A percentile compares a stretch with the other conserved stretches of the same genome.
phyloP scores from a whole-genome alignment of 208 protist genomes.

The Crithidia thermophila region DNA sequence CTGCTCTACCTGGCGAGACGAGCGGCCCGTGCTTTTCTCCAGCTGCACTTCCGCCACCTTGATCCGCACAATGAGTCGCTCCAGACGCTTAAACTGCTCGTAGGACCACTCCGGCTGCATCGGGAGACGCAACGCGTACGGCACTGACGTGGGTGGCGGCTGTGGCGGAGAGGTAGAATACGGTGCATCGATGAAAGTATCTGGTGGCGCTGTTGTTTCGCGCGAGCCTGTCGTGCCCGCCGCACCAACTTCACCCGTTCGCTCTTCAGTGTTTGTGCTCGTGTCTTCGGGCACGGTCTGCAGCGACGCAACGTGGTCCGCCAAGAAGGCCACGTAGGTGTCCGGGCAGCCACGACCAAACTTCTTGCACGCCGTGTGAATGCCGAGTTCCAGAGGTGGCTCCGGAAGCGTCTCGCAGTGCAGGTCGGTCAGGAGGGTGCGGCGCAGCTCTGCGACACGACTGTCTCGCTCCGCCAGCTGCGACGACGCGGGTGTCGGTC shows the following conservation, averaged over 20 bases:
- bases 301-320: constrained; percentile 15
- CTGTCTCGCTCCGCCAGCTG: no score
- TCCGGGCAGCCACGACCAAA: constrained; percentile 60
- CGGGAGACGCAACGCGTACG: constrained; percentile 17
- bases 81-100: constrained; percentile 31
- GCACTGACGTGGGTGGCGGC: no score
- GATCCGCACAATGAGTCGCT: constrained; percentile 40
- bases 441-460: constrained; percentile 20
- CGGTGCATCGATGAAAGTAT: no score
- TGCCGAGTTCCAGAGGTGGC: constrained; percentile 49
- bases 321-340: constrained; percentile 59
- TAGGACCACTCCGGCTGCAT: constrained; percentile 33
- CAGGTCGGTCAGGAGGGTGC: background rate
- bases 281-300: background rate
- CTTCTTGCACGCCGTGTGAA: constrained; percentile 65
- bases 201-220: no score
- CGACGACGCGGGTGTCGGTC: background rate
- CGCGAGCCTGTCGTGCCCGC: no score
- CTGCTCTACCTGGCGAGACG: constrained; percentile 6
- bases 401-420: constrained; percentile 21
- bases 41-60: constrained; percentile 37
- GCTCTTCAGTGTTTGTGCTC: no score
- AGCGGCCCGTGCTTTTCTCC: background rate
- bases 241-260: no score
- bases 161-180: no score